Base-by-base conservation (phyloP, 2,329 filamentous ascomycete genomes). In the Xylaria digitata region DNA sequence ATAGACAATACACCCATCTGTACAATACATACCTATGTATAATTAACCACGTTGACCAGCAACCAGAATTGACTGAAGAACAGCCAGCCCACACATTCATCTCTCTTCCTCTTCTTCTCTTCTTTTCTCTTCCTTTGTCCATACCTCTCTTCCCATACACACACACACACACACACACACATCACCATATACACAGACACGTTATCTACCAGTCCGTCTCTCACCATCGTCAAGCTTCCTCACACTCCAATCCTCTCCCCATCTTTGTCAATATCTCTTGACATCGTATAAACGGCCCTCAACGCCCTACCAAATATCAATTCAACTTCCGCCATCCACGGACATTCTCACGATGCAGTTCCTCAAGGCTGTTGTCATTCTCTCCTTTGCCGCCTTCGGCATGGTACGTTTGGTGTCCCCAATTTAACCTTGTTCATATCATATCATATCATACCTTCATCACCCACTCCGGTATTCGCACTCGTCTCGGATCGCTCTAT, bases 331-430 rank as follows among this genome's bases (percentile, higher is more conserved):
- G 52, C 61, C 5, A 40, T 34, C 50, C 2, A 26, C 26, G 1
- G 48, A 57, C 42, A 42, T 52, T 65, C 52, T 70, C 73, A 75
- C 63, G 65, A 77, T 77, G 75, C 74, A 74, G 70, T 72, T 74
- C 68, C 46, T 69, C 68, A 75, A 76, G 67, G 45, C 54, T 59
- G n/a, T 74, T 58, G 50, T 70, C 40, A 54, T 73, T 63, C 54
- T 74, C 54, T 64, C 71, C 63, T 68, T 76, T 55, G 67, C 72
- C 63, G 62, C 67, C 37, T 45, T 72, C 30, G 73, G 72, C 69
- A 71, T 73, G 69, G 75, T 77, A 73, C 73, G 75, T 73, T 37
- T n/a, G 13, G 37, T 11, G n/a, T 53, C 42, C 7, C 21, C 21
- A 11, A 32, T 46, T 46, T 50, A 6, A 26, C n/a, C 49, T 42